A percentile compares a stretch with the other conserved stretches of the same genome.
Conservation (phyloP, 495 filamentous ascomycete genomes). For the Hypoxylon trugodes region DNA sequence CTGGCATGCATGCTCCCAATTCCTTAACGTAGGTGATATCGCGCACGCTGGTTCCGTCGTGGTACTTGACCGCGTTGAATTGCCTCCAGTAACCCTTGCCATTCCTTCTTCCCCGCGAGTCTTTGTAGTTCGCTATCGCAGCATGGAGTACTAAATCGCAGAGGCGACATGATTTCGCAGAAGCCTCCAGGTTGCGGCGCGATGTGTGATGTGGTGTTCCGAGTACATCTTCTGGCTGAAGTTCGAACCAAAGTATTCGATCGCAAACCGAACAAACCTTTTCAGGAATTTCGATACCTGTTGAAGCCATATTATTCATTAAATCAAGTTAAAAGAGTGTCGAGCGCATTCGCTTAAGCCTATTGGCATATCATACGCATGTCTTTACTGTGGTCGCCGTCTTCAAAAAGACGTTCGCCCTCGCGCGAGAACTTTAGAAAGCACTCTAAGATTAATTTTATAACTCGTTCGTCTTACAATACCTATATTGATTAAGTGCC, state of each 20-base stretch:
- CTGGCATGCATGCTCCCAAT: constrained; percentile 14
- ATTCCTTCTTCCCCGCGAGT: constrained; percentile 4
- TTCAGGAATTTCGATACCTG: not conserved
- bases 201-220: constrained; percentile 4
- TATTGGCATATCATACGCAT: too few relatives aligned
- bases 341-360: not conserved
- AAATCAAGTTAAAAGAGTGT: not conserved
- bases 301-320: not conserved
- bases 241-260: constrained; percentile 16
- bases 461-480: too few relatives aligned
- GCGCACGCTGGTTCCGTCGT: constrained; percentile 6
- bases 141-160: constrained; percentile 17
- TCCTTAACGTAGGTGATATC: constrained; percentile 24
- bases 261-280: constrained; percentile 6
- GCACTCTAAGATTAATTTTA: too few relatives aligned
- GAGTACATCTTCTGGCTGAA: constrained; percentile 18
- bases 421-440: too few relatives aligned
- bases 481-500: too few relatives aligned
- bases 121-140: constrained; percentile 12
- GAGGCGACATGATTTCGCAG: constrained; percentile 9
- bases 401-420: too few relatives aligned
- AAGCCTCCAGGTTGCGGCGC: constrained; percentile 12
- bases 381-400: too few relatives aligned
- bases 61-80: constrained; percentile 20
- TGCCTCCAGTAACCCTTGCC: constrained; percentile 26